Evolutionary conservation across 2,329 filamentous ascomycete species (phyloP), one percentile per base, ranked within the genome.

Genomic region (Penicillium sp.): DNA sequence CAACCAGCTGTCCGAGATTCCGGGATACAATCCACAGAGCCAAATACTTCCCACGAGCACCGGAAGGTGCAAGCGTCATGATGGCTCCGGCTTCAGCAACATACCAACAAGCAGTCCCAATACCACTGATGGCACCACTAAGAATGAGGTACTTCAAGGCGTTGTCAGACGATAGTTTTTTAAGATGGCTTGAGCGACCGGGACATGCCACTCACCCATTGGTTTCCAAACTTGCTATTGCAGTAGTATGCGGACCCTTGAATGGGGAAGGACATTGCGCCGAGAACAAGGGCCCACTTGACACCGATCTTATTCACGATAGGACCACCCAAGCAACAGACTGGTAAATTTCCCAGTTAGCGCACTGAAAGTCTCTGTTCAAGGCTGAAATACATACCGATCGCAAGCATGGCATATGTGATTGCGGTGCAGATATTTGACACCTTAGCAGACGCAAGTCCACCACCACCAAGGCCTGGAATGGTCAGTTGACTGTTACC

Each of bases 51-150:
- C 76, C 76, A 47, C 76, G 74, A 16, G 76, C 70, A 20, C 73
- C 69, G 0, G 75, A 69, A 4, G 76, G 76, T 0, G 76, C 75
- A 18, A 79, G 68, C 0, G 75, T 76, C 74, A 79, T 77, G 57
- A 79, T 78, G 4, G 73, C 70, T 13, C 76, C 76, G 1, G 75
- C 74, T 52, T 79, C 76, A 0, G 76, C 76, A 8, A 79, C 76
- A 51, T 79, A 79, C 76, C 76, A 78, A 38, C 74, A 76, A 1
- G 75, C 76, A 6, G 70, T 74, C 4, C 74, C 73, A 9, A 73
- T 63, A 2, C 72, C 73, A 13, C 64, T 67, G 33, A 74, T 61
- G 44, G 69, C 69, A 35, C 71, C 71, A 8, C 70, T 69, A 6
- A 74, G 61, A 41, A 75, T 72, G n/a, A 74, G 69, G 44, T 74